phyloP scores from a whole-genome alignment of 139 green algal genomes.

The Penium margaritaceum region DNA sequence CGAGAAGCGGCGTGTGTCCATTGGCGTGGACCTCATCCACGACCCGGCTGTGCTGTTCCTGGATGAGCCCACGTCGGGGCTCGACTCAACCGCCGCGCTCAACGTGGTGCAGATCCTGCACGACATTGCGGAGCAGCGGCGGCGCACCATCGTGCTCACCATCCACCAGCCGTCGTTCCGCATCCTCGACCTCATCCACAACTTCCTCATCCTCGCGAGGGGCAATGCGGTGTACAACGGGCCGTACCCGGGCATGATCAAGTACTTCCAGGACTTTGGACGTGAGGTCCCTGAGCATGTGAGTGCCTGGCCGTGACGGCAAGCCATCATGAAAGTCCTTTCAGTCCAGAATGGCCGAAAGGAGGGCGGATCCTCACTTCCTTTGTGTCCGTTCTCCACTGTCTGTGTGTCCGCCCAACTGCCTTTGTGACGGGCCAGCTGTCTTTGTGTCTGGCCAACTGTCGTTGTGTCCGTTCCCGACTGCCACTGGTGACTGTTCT shows the following conservation, averaged over 20 bases:
- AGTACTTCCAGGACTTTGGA: constrained; percentile 28
- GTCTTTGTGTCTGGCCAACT: too few relatives aligned
- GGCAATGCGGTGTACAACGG: constrained; percentile 20
- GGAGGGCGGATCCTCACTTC: too few relatives aligned
- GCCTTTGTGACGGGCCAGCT: too few relatives aligned
- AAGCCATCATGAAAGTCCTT: too few relatives aligned
- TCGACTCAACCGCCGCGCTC: constrained; percentile 60
- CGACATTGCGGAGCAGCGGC: constrained; percentile 48
- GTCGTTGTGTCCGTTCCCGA: too few relatives aligned
- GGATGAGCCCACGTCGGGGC: constrained; percentile 73
- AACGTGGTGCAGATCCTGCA: constrained; percentile 54
- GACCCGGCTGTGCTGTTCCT: constrained; percentile 72
- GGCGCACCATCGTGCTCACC: constrained; percentile 69
- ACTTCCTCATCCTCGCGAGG: constrained; percentile 24
- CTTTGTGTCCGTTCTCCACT: too few relatives aligned
- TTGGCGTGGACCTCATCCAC: constrained; percentile 48
- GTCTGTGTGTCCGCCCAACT: too few relatives aligned
- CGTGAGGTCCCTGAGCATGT: constrained; percentile 34
- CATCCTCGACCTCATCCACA: constrained; percentile 39
- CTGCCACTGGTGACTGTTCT: too few relatives aligned
- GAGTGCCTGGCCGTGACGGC: too few relatives aligned
- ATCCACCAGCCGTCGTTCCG: constrained; percentile 83
- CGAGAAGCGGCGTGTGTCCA: constrained; percentile 82
- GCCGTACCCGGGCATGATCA: constrained; percentile 8
- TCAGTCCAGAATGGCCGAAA: too few relatives aligned